Percentiles rank a stretch among this genome's conserved stretches.
Conservation (phyloP, 1,284 basidiomycete species). For the Athelia sp. region DNA sequence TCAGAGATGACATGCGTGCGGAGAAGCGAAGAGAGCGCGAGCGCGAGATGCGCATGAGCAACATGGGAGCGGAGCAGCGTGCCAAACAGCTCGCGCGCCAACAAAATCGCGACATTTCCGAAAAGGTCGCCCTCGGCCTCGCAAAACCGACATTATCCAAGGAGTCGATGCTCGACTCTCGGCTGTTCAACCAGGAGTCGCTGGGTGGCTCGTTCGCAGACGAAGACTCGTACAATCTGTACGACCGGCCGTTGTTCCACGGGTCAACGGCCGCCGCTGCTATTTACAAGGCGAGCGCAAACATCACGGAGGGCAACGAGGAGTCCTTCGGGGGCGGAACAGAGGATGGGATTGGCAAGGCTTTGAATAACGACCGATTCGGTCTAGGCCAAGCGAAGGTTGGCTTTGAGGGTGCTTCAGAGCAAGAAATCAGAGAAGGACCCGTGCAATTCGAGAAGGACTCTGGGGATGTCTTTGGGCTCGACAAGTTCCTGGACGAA, state of each 20-base stretch:
- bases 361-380: slow-evolving; percentile 92
- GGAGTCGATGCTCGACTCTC: slow-evolving; percentile 94
- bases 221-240: slow-evolving; percentile 91
- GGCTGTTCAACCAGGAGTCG: slow-evolving; percentile 95
- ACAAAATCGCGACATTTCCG: slow-evolving; percentile 98
- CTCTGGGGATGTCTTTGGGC: slow-evolving; percentile 93
- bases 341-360: slow-evolving; percentile 87
- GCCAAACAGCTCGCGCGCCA: slow-evolving; percentile 93
- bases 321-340: slow-evolving; percentile 92
- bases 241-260: slow-evolving; percentile 94
- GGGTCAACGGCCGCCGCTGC: slow-evolving; percentile 95
- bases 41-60: slow-evolving; percentile 97
- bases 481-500: slow-evolving; percentile 96
- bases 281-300: slow-evolving; percentile 92
- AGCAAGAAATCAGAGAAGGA: slow-evolving; percentile 81
- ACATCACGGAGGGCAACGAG: slow-evolving; percentile 80
- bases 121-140: slow-evolving; percentile 96
- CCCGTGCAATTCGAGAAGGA: slow-evolving; percentile 99
- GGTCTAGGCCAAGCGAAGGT: slow-evolving; percentile 80
- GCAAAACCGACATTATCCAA: slow-evolving; percentile 96
- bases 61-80: slow-evolving; percentile 97
- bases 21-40: slow-evolving; percentile 94
- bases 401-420: slow-evolving; percentile 86
- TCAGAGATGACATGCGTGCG: slow-evolving; percentile 86
- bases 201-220: slow-evolving; percentile 80